Conservation (phyloP, 257 asterid genomes). For the Ehretia macrophylla region DNA sequence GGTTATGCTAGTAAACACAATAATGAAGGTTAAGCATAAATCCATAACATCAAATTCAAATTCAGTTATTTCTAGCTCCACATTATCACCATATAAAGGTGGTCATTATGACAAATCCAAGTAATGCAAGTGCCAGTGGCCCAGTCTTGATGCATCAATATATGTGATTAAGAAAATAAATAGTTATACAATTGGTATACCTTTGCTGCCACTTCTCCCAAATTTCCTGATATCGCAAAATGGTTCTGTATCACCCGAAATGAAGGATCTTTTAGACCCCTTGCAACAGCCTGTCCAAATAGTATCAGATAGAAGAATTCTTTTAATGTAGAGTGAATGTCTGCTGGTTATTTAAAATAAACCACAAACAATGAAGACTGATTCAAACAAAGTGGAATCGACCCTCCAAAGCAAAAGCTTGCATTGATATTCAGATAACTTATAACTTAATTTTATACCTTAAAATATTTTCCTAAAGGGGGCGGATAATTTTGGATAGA, state of each 20-base stretch:
- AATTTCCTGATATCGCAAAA: conserved; percentile 77
- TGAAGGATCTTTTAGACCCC: conserved; percentile 97
- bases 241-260: conserved; percentile 93
- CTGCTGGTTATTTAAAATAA: not conserved
- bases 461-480: not conserved
- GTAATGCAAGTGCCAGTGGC: not conserved
- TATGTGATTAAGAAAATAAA: conserved; percentile 2
- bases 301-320: conserved; percentile 6
- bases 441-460: not conserved
- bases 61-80: not conserved
- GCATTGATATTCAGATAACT: not conserved
- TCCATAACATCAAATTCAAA: not conserved
- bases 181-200: conserved; percentile 38
- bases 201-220: conserved; percentile 96
- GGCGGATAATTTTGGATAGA: not conserved
- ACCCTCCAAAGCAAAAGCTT: not conserved
- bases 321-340: not conserved
- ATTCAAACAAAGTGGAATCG: not conserved
- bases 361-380: not conserved
- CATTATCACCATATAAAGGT: not conserved
- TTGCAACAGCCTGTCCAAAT: conserved; percentile 81
- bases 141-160: not conserved
- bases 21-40: not conserved
- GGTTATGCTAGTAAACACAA: too few relatives aligned
- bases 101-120: not conserved